Base-by-base conservation (phyloP, 2,329 filamentous ascomycete genomes). In the Botrytis galanthina region DNA sequence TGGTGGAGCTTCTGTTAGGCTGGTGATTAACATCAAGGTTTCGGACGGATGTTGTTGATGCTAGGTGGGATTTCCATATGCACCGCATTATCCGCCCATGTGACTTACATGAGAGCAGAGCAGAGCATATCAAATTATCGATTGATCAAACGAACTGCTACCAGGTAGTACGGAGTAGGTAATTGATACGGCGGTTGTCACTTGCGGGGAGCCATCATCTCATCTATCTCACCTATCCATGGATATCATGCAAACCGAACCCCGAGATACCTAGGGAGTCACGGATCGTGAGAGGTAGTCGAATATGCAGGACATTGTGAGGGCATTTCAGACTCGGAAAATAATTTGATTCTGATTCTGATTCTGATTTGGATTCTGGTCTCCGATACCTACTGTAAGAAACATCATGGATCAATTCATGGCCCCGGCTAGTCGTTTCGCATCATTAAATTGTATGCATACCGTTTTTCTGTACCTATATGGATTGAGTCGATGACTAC, bases 391-490 rank as follows among this genome's bases (percentile, higher is more conserved):
- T n/a, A 7, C 1, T 14, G 48, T 14, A 1, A n/a, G 48, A n/a
- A 66, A 51, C 20, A 35, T 14, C 48, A 51, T 54, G 48, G 48
- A 54, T 54, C 48, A n/a, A 54, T n/a, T 22, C 62, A 29, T 26
- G 10, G 32, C 59, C 35, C 32, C 10, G 16, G 48, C 48, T n/a
- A n/a, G 26, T n/a, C 32, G 20, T 61, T 37, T 35, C 20, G 20
- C 35, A 22, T 35, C 2, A 32, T 59, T 26, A 48, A 20, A 66
- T 51, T 66, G 26, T 51, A 16, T 66, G 63, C 63, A 66, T 66
- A 51, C 63, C 63, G 44, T 48, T 35, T 37, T 66, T 66, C 63
- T 66, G 63, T 66, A 51, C 63, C 63, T 66, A 16, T 26, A 29
- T 48, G 63, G 22, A 37, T n/a, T 37, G 63, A 66, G 63, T 35